Evolutionary conservation across 2,329 filamentous ascomycete genomes (phyloP).

Genomic region (Aspergillus arachidicola): DNA sequence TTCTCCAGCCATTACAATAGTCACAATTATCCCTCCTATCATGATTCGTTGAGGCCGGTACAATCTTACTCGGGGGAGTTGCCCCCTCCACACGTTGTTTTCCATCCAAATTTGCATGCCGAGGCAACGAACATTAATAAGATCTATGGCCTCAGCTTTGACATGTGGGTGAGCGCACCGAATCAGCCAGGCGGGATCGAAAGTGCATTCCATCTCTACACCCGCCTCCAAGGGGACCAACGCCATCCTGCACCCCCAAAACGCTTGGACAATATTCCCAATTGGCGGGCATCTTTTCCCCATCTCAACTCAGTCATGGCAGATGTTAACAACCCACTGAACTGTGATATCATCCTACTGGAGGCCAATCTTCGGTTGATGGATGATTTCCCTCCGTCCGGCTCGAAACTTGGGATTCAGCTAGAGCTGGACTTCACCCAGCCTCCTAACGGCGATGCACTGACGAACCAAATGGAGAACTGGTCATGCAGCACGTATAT

Average conservation of each 20-base stretch:
- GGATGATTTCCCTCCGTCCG: constrained; percentile 45
- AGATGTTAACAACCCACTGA: constrained; percentile 33
- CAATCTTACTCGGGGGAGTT: constrained; percentile 38
- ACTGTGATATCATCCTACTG: constrained; percentile 48
- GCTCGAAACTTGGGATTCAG: constrained; percentile 46
- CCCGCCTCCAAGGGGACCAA: constrained; percentile 43
- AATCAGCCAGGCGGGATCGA: constrained; percentile 40
- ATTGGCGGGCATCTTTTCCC: constrained; percentile 48
- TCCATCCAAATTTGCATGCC: constrained; percentile 35
- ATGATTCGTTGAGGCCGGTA: constrained; percentile 34
- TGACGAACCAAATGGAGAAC: constrained; percentile 39
- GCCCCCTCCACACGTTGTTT: constrained; percentile 36
- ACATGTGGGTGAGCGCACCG: constrained; percentile 49
- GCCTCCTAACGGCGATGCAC: constrained; percentile 34
- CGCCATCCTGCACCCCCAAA: constrained; percentile 39
- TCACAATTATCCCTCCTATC: constrained; percentile 30
- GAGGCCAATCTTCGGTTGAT: constrained; percentile 48
- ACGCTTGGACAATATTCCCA: constrained; percentile 41
- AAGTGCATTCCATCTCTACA: constrained; percentile 48
- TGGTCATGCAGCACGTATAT: constrained; percentile 49
- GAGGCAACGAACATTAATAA: constrained; percentile 28
- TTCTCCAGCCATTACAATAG: constrained; percentile 34
- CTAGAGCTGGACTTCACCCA: constrained; percentile 46
- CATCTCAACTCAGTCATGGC: constrained; percentile 40
- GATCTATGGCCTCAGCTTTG: constrained; percentile 44